These are phyloP conservation scores for Mycocentrospora acerina DNA, from an alignment of 2,329 filamentous ascomycete genomes.

Conservation along the genomic window DNA sequence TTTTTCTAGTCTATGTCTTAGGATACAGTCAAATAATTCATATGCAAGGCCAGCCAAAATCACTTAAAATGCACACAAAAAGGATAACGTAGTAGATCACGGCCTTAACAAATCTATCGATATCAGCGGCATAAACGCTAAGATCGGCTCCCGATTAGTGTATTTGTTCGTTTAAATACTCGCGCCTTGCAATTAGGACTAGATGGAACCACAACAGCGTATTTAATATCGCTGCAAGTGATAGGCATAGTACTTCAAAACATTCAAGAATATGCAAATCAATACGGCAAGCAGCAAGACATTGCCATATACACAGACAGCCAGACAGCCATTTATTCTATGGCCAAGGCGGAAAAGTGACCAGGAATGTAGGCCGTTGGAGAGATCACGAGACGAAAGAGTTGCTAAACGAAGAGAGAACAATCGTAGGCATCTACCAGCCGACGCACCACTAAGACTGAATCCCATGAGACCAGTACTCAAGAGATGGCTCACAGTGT, in stretches of 20 bases:
- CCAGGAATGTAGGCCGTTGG: slow-evolving; percentile 15
- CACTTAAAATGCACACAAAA: too few species aligned
- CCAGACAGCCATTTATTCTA: slow-evolving; percentile 13
- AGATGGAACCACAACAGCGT: slow-evolving; percentile 12
- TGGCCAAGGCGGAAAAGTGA: slow-evolving; percentile 12
- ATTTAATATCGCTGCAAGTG: slow-evolving; percentile 13
- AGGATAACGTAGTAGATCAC: too few species aligned
- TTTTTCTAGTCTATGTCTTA: too few species aligned
- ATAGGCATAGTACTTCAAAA: slow-evolving; percentile 21
- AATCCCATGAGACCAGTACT: slow-evolving; percentile 4
- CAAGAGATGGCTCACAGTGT: slow-evolving; percentile 11
- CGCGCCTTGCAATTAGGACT: slow-evolving; percentile 15
- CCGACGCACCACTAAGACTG: slow-evolving; percentile 10
- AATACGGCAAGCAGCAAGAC: slow-evolving; percentile 5
- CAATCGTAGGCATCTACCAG: slow-evolving; percentile 4
- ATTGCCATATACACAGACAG: slow-evolving; percentile 21
- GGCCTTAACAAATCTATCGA: too few species aligned
- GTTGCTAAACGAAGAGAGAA: slow-evolving; percentile 17
- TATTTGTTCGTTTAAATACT: too few species aligned
- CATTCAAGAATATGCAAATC: slow-evolving; percentile 13
- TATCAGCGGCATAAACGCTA: too few species aligned
- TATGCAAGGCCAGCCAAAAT: too few species aligned
- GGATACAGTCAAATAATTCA: too few species aligned
- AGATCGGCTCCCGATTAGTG: too few species aligned
- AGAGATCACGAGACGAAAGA: slow-evolving; percentile 18